Percentiles rank a stretch among this genome's conserved stretches.
These are phyloP conservation scores for Pulveroboletus sp. DNA, from an alignment of 1,284 basidiomycete genomes.

Conservation along the genomic window DNA sequence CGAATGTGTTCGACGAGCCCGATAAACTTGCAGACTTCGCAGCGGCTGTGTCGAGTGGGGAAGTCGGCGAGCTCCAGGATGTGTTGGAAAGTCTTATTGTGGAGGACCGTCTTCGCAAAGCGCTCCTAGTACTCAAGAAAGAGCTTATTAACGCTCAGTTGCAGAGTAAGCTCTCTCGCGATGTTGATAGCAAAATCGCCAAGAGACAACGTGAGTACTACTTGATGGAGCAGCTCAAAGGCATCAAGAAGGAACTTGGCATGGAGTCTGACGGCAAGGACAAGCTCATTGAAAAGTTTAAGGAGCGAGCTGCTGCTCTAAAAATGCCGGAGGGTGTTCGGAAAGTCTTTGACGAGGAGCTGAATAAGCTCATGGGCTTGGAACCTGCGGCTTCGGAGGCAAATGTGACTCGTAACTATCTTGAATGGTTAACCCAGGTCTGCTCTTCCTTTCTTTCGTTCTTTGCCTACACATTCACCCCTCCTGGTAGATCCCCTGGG, in stretches of 20 bases:
- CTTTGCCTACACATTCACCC: slow-evolving; percentile 1
- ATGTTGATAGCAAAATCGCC: slow-evolving; percentile 96
- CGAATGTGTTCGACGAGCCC: slow-evolving; percentile 98
- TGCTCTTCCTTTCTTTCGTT: not conserved
- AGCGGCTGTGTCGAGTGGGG: slow-evolving; percentile 92
- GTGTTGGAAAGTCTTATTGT: slow-evolving; percentile 88
- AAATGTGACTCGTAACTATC: slow-evolving; percentile 95
- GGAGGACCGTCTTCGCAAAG: slow-evolving; percentile 89
- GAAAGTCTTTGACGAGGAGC: slow-evolving; percentile 97
- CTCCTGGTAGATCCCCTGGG: slow-evolving; percentile 82
- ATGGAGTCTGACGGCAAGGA: slow-evolving; percentile 98
- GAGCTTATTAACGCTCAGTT: slow-evolving; percentile 97
- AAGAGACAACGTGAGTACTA: slow-evolving; percentile 98
- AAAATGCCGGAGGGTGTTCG: slow-evolving; percentile 93
- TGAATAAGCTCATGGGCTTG: slow-evolving; percentile 88
- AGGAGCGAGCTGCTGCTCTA: slow-evolving; percentile 81
- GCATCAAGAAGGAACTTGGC: slow-evolving; percentile 98
- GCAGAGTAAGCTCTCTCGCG: slow-evolving; percentile 91
- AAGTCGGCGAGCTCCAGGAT: slow-evolving; percentile 90
- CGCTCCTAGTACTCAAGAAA: slow-evolving; percentile 93
- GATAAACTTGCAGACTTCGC: slow-evolving; percentile 99
- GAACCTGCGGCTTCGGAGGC: slow-evolving; percentile 94
- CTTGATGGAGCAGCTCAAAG: slow-evolving; percentile 98
- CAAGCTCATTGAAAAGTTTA: slow-evolving; percentile 95
- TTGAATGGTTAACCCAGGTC: slow-evolving; percentile 93